phyloP scores from a whole-genome alignment of 2,329 filamentous ascomycete genomes.

The Phialophora chinensis region DNA sequence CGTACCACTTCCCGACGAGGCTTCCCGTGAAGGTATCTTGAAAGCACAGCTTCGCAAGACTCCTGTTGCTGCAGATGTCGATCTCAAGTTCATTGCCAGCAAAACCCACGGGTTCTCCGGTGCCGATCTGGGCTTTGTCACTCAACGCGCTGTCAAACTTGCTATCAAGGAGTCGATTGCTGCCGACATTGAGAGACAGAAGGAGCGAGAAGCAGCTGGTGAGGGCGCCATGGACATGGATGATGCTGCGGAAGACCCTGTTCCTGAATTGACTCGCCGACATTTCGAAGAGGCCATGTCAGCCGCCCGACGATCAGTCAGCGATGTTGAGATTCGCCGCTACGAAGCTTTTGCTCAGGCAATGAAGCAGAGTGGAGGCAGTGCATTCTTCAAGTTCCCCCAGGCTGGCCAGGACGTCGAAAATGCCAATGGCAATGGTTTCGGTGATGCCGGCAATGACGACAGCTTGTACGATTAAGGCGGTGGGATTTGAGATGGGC shows the following conservation, averaged over 20 bases:
- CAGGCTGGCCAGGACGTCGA: slow-evolving; percentile 60
- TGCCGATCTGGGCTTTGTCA: slow-evolving; percentile 99
- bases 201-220: slow-evolving; percentile 84
- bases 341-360: slow-evolving; percentile 99
- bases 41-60: slow-evolving; percentile 98
- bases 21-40: slow-evolving; percentile 86
- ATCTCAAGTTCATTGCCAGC: slow-evolving; percentile 88
- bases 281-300: slow-evolving; percentile 99
- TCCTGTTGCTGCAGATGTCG: slow-evolving; percentile 83
- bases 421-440: slow-evolving; percentile 59
- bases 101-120: slow-evolving; percentile 99
- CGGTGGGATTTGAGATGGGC: background rate
- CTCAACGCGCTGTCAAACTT: slow-evolving; percentile 97
- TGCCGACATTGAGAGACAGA: slow-evolving; percentile 84
- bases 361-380: slow-evolving; percentile 97
- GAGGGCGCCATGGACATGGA: slow-evolving; percentile 84
- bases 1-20: slow-evolving; percentile 92
- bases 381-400: slow-evolving; percentile 98
- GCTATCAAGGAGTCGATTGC: slow-evolving; percentile 97
- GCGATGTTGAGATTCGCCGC: slow-evolving; percentile 93
- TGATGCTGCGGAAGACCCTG: slow-evolving; percentile 75
- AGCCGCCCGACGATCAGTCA: slow-evolving; percentile 89
- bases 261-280: slow-evolving; percentile 91
- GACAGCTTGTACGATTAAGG: slow-evolving; percentile 93
- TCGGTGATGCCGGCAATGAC: slow-evolving; percentile 88